A percentile compares a stretch with the other conserved stretches of the same genome.
phyloP scores from a whole-genome alignment of 2,329 filamentous ascomycete genomes.

The Metarhizium robertsii region DNA sequence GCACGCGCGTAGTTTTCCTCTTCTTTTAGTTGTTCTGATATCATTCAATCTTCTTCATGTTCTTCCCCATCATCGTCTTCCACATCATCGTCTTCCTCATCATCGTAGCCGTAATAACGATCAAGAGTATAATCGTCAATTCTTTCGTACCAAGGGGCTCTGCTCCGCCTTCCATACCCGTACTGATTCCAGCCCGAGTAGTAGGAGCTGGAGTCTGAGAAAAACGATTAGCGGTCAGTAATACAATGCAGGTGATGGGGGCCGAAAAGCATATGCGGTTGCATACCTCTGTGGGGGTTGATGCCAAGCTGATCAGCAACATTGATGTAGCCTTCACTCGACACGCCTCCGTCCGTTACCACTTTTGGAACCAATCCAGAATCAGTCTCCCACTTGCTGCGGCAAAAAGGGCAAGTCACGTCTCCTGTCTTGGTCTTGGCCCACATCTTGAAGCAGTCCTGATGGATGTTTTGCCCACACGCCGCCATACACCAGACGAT shows the following conservation, averaged over 20 bases:
- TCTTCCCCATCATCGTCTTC: too few relatives aligned
- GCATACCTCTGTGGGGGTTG: slow-evolving; percentile 38
- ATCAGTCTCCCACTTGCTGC: slow-evolving; percentile 45
- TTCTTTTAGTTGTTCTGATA: too few relatives aligned
- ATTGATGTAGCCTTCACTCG: slow-evolving; percentile 51
- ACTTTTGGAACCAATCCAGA: slow-evolving; percentile 31
- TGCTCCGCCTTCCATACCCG: too few relatives aligned
- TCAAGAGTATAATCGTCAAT: too few relatives aligned
- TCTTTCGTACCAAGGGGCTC: too few relatives aligned
- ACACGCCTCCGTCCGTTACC: slow-evolving; percentile 28
- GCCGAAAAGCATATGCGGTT: too few relatives aligned
- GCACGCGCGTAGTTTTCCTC: too few relatives aligned
- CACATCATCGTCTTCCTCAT: too few relatives aligned
- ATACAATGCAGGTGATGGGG: too few relatives aligned
- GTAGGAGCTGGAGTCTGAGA: neutral
- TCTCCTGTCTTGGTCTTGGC: slow-evolving; percentile 31
- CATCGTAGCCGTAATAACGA: too few relatives aligned
- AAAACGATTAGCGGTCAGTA: too few relatives aligned
- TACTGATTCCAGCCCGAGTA: neutral
- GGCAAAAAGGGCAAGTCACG: slow-evolving; percentile 53
- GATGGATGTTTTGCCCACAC: slow-evolving; percentile 47
- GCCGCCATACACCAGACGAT: slow-evolving; percentile 42
- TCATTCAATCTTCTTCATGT: too few relatives aligned
- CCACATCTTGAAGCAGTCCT: slow-evolving; percentile 46
- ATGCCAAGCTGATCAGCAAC: slow-evolving; percentile 52